Conservation (phyloP, 2,329 filamentous ascomycete species). For the Aureobasidium sp. region DNA sequence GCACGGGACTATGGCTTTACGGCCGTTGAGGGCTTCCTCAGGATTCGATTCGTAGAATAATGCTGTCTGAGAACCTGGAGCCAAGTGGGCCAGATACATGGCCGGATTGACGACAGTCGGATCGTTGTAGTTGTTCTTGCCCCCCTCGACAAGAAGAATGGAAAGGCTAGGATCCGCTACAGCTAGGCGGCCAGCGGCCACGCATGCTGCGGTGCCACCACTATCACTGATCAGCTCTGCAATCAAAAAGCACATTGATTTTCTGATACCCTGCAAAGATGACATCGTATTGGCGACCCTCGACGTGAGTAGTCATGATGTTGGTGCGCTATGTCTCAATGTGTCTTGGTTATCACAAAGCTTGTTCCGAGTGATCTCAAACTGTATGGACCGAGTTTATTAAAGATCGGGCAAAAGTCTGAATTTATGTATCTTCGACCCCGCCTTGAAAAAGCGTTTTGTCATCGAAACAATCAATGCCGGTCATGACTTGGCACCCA, state of each 20-base stretch:
- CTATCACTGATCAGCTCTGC: background rate
- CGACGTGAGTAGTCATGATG: background rate
- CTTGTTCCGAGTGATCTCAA: background rate
- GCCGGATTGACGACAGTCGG: conserved; percentile 45
- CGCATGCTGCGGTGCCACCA: conserved; percentile 41
- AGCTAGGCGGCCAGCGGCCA: conserved; percentile 43
- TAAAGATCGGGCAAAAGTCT: background rate
- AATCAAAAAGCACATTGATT: background rate
- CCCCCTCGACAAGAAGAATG: conserved; percentile 47
- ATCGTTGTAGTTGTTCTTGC: conserved; percentile 44
- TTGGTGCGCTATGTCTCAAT: background rate
- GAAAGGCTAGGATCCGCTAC: conserved; percentile 42
- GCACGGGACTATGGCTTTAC: conserved; percentile 36
- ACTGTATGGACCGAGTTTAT: background rate
- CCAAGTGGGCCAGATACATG: conserved; percentile 40
- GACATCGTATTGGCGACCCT: background rate
- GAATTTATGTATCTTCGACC: background rate
- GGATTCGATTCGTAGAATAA: conserved; percentile 45
- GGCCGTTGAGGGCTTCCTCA: conserved; percentile 34
- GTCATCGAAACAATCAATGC: background rate
- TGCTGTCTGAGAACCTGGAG: conserved; percentile 41
- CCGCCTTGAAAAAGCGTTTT: background rate
- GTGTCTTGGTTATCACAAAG: background rate
- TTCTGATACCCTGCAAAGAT: background rate
- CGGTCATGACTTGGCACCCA: background rate